Conservation (phyloP, 2,329 filamentous ascomycete genomes). For the Botrytis fabae region DNA sequence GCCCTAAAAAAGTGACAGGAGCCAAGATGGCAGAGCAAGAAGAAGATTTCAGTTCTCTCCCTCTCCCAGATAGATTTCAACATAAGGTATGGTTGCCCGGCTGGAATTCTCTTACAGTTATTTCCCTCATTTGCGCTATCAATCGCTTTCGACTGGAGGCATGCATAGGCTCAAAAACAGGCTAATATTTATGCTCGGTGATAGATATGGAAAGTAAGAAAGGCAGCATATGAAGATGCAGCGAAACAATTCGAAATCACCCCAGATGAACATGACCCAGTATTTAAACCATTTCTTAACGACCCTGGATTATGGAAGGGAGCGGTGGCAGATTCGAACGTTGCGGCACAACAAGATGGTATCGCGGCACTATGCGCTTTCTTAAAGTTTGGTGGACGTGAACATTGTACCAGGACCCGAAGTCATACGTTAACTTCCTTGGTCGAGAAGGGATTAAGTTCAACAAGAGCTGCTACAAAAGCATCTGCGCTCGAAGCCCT, state of each 20-base stretch:
- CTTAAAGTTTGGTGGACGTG: conserved; percentile 82
- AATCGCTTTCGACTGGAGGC: background rate
- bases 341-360: conserved; percentile 93
- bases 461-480: conserved; percentile 86
- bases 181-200: conserved; percentile 33
- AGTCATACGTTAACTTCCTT: conserved; percentile 73
- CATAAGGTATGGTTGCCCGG: conserved; percentile 64
- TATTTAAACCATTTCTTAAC: conserved; percentile 82
- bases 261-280: conserved; percentile 79
- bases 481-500: conserved; percentile 82
- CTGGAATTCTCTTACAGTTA: background rate
- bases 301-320: conserved; percentile 88
- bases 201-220: conserved; percentile 93
- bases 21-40: conserved; percentile 73
- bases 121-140: background rate
- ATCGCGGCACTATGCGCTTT: conserved; percentile 87
- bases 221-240: conserved; percentile 91
- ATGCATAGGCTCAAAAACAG: conserved; percentile 27
- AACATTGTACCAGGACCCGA: conserved; percentile 76
- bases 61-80: conserved; percentile 75
- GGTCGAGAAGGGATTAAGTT: conserved; percentile 87
- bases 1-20: conserved; percentile 23
- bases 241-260: conserved; percentile 82
- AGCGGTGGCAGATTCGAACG: conserved; percentile 90
- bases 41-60: conserved; percentile 78